Evolutionary conservation across 768 basidiomycete genomes (phyloP), one percentile per base, ranked within the genome.

Genomic region (Terana coerulea): DNA sequence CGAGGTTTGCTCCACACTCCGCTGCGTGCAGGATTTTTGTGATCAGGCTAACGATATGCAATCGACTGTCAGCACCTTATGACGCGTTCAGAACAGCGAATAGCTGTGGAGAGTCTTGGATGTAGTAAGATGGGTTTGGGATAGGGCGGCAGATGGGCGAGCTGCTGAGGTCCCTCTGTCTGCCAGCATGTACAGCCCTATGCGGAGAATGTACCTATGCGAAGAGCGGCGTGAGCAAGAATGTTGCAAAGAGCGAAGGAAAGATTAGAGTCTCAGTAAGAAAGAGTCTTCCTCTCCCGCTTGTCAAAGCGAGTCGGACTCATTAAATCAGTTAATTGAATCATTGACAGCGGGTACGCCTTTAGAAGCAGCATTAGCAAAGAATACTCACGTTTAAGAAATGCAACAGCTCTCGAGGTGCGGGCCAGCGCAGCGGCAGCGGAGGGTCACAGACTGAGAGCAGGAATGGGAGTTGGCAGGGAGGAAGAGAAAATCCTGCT

Each of bases 281-380:
- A 53, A 50, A 52, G 51, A 56, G 56, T 65, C 64, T 59, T 62
- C 64, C 59, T 49, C 12, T 52, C 56, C 62, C 41, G 45, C 58
- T 62, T 57, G 44, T 59, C 56, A 54, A 45, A 57, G 55, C 54
- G 45, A 49, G 54, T 65, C 57, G 60, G 64, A 59, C 64, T 65
- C 64, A 65, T 65, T 65, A 65, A 65, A 65, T 65, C 64, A 64
- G 61, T n/a, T 19, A 17, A 22, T 56, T 43, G 30, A 58, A 65
- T 63, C 63, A 61, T 62, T 47, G 63, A 62, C 60, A 48, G 25
- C 49, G 31, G 5, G 25, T 5, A 19, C 15, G 21, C 35, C 35
- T 40, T 22, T 9, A 8, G 21, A 8, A 34, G 39, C 5, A 21
- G 39, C 39, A 40, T 7, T 6, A n/a, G n/a, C n/a, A n/a, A n/a